A percentile compares a stretch with the other conserved stretches of the same genome.
phyloP scores from a whole-genome alignment of 306 rosid species.

The Castanea mollissima region DNA sequence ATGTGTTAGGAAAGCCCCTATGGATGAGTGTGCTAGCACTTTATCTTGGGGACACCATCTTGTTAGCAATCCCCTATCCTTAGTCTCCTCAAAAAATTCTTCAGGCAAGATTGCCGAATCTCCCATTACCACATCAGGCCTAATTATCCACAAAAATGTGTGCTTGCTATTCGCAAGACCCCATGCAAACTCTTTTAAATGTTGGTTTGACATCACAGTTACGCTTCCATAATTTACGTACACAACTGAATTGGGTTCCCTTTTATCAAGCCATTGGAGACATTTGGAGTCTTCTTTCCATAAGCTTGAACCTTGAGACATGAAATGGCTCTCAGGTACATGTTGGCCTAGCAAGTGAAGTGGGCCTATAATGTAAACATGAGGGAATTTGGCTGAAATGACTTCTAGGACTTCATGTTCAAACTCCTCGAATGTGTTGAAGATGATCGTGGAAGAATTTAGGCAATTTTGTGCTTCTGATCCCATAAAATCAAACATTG shows the following conservation, averaged over 20 bases:
- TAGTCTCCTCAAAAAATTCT: constrained; percentile 35
- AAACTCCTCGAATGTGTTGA: constrained; percentile 39
- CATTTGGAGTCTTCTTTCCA: constrained; percentile 43
- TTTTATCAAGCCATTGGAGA: constrained; percentile 37
- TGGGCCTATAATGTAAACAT: constrained; percentile 37
- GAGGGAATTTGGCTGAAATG: constrained; percentile 27
- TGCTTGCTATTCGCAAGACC: constrained; percentile 45
- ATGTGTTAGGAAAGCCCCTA: constrained; percentile 43
- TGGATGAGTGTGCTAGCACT: constrained; percentile 41
- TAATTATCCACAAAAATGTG: constrained; percentile 42
- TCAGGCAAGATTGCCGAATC: constrained; percentile 21
- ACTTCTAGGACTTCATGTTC: constrained; percentile 40
- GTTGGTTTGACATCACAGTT: constrained; percentile 31
- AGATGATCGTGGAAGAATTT: constrained; percentile 32
- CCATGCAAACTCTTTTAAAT: constrained; percentile 46
- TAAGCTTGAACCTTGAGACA: constrained; percentile 26
- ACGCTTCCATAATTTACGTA: constrained; percentile 46
- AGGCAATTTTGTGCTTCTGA: constrained; percentile 30
- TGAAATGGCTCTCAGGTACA: constrained; percentile 10
- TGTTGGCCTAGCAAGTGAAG: constrained; percentile 26
- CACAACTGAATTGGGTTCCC: constrained; percentile 34
- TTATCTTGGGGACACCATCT: constrained; percentile 46
- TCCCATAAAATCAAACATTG: constrained; percentile 37
- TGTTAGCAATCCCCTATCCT: constrained; percentile 33
- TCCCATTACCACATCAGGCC: constrained; percentile 42